Conservation (phyloP, 1,284 basidiomycete species). For the Trichosporon ovoides region DNA sequence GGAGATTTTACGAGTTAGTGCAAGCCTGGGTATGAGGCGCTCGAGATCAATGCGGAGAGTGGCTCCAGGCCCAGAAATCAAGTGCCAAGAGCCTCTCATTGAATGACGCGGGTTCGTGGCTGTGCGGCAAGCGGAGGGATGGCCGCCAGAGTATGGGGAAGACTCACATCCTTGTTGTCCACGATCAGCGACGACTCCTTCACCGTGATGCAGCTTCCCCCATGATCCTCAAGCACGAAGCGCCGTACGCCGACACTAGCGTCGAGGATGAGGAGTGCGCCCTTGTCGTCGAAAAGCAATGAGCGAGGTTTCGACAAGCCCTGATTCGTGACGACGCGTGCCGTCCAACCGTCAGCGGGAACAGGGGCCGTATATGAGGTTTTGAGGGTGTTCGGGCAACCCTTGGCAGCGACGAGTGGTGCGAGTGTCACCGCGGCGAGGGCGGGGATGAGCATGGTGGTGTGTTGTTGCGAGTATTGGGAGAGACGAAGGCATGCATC, state of each 20-base stretch:
- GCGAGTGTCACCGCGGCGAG: too few species aligned
- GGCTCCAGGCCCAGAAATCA: too few species aligned
- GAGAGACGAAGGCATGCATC: too few species aligned
- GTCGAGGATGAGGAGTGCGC: conserved; percentile 13
- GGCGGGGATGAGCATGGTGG: background rate
- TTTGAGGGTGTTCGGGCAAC: conserved; percentile 7
- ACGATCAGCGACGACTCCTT: background rate
- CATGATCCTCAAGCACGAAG: conserved; percentile 10
- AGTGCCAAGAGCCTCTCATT: too few species aligned
- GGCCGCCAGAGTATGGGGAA: too few species aligned
- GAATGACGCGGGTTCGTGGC: too few species aligned
- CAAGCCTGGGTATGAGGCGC: too few species aligned
- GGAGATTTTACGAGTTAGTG: too few species aligned
- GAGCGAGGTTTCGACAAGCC: conserved; percentile 7
- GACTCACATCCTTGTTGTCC: conserved; percentile 3
- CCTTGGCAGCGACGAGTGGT: background rate
- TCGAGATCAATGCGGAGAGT: too few species aligned
- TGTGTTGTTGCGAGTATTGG: too few species aligned
- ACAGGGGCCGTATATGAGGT: background rate
- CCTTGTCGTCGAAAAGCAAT: conserved; percentile 6
- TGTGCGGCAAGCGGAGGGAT: too few species aligned
- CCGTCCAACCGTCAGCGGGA: conserved; percentile 3
- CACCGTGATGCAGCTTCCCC: conserved; percentile 8
- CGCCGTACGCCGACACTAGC: background rate
- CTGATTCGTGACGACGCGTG: conserved; percentile 4